These are phyloP conservation scores for Colletotrichum salicis DNA, from an alignment of 2,329 filamentous ascomycete genomes.

Conservation along the genomic window DNA sequence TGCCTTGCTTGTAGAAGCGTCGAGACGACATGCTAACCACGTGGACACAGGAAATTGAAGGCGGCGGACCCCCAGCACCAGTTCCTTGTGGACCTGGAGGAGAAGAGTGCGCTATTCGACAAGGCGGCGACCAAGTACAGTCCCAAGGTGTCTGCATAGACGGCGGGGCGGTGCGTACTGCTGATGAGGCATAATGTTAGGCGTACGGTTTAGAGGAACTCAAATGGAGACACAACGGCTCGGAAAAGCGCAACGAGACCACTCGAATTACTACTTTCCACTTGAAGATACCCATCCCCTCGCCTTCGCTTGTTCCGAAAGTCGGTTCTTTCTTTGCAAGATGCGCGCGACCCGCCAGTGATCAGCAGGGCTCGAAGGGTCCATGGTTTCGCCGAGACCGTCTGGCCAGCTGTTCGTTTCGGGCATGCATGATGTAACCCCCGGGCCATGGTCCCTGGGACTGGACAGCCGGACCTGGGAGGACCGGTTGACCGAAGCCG, in stretches of 20 bases:
- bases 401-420: slow-evolving; percentile 8
- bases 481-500: slow-evolving; percentile 6
- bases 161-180: slow-evolving; percentile 18
- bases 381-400: slow-evolving; percentile 12
- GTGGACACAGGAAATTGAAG: slow-evolving; percentile 60
- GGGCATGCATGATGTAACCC: neutral
- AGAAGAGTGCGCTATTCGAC: slow-evolving; percentile 90
- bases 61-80: slow-evolving; percentile 74
- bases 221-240: slow-evolving; percentile 30
- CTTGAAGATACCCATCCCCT: slow-evolving; percentile 30
- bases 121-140: slow-evolving; percentile 87
- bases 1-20: neutral
- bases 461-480: neutral
- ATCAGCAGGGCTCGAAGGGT: slow-evolving; percentile 33
- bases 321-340: neutral
- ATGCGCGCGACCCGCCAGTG: slow-evolving; percentile 21
- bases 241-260: slow-evolving; percentile 35
- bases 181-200: slow-evolving; percentile 36
- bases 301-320: slow-evolving; percentile 1
- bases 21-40: slow-evolving; percentile 23
- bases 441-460: neutral
- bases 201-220: slow-evolving; percentile 36
- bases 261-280: slow-evolving; percentile 30
- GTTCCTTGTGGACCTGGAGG: slow-evolving; percentile 77
- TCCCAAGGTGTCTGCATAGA: slow-evolving; percentile 75